A percentile compares a stretch with the other conserved stretches of the same genome.
phyloP scores from a whole-genome alignment of 164 flowering plant species.

The Tetrastigma voinierianum region DNA sequence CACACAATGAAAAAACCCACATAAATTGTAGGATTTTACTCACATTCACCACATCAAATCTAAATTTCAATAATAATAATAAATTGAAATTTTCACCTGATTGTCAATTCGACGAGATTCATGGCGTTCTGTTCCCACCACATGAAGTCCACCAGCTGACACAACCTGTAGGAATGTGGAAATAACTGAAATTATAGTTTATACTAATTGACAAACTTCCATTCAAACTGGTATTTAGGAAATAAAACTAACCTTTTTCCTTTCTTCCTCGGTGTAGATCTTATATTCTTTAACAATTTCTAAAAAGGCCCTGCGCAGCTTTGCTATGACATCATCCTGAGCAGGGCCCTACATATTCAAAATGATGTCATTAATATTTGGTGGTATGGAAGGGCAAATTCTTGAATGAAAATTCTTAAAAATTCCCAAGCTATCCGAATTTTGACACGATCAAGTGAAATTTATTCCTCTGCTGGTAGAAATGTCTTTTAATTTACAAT shows the following conservation, averaged over 20 bases:
- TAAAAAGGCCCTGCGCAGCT: constrained; percentile 65
- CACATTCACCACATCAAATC: too few species aligned
- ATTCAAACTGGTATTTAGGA: neutral
- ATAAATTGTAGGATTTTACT: too few species aligned
- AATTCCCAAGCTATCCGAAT: neutral
- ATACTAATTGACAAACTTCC: constrained; percentile 1
- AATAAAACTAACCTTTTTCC: constrained; percentile 55
- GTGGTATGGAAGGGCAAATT: neutral
- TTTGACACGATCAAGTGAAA: neutral
- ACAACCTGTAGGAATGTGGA: constrained; percentile 58
- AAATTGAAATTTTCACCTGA: constrained; percentile 54
- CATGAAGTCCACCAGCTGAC: constrained; percentile 96
- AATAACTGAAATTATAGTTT: constrained; percentile 9
- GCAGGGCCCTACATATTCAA: constrained; percentile 67
- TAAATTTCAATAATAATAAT: too few species aligned
- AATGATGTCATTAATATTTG: neutral
- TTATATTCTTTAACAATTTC: constrained; percentile 77
- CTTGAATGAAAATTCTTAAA: neutral
- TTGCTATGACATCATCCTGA: constrained; percentile 81
- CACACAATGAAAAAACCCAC: too few species aligned
- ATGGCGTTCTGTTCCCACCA: constrained; percentile 97
- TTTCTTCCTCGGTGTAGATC: constrained; percentile 79
- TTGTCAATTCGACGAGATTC: constrained; percentile 98
- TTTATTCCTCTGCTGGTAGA: neutral
- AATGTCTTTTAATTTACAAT: neutral